phyloP scores from a whole-genome alignment of 2,329 filamentous ascomycete species.

The Venturia effusa region DNA sequence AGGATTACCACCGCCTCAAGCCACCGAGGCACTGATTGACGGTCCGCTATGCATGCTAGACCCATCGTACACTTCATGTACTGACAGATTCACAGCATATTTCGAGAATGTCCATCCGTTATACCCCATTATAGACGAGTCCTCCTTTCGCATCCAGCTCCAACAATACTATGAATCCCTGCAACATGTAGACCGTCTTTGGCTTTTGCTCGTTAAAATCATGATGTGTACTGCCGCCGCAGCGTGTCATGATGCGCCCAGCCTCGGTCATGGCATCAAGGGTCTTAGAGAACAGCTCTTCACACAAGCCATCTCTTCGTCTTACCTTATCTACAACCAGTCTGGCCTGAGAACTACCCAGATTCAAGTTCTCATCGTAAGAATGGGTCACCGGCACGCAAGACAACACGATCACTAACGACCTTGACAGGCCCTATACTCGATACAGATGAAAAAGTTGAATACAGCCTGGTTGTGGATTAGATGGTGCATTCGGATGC shows the following conservation, averaged over 20 bases:
- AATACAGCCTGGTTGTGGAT: constrained; percentile 2
- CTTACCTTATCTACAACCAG: neutral
- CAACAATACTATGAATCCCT: constrained; percentile 1
- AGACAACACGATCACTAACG: neutral
- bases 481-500: constrained; percentile 1
- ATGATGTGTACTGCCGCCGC: constrained; percentile 6
- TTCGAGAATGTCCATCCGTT: constrained; percentile 2
- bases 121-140: constrained; percentile 2
- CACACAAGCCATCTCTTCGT: neutral
- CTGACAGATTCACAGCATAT: neutral
- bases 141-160: neutral
- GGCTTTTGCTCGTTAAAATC: neutral
- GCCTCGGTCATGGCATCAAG: neutral
- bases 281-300: constrained; percentile 1
- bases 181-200: constrained; percentile 2
- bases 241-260: neutral
- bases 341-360: neutral
- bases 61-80: neutral
- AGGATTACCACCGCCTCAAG: neutral
- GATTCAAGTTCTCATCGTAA: neutral
- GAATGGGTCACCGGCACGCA: neutral
- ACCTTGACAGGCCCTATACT: neutral
- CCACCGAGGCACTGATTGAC: neutral
- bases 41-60: neutral
- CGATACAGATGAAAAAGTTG: constrained; percentile 3